A percentile compares a stretch with the other conserved stretches of the same genome.
Conservation (phyloP, 2,329 filamentous ascomycete species). For the Chaetomiaceae sp. region DNA sequence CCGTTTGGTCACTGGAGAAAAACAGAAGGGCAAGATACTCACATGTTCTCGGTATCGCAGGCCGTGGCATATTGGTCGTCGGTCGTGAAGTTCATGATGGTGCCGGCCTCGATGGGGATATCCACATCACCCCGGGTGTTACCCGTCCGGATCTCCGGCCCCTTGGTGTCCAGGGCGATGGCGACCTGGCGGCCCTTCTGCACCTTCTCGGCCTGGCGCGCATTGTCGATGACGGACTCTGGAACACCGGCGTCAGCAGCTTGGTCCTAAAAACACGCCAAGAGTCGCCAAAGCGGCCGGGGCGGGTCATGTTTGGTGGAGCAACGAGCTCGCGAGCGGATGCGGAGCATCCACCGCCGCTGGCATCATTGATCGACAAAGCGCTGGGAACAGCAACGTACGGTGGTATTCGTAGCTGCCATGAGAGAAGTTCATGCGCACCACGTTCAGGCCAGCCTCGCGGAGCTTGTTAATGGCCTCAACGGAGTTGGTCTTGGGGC, state of each 20-base stretch:
- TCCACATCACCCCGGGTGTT: constrained; percentile 72
- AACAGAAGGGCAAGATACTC: constrained; percentile 34
- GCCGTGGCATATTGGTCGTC: constrained; percentile 84
- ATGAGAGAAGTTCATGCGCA: constrained; percentile 99
- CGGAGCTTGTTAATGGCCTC: constrained; percentile 96
- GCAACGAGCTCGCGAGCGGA: constrained; percentile 2
- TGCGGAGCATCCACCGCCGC: constrained; percentile 1
- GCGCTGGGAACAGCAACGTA: constrained; percentile 17
- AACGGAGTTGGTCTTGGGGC: constrained; percentile 97
- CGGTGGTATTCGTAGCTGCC: constrained; percentile 72
- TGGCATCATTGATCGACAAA: background rate
- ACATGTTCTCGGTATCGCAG: constrained; percentile 93
- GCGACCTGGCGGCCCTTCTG: constrained; percentile 82
- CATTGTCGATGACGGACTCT: constrained; percentile 95
- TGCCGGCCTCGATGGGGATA: constrained; percentile 75
- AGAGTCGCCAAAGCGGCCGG: background rate
- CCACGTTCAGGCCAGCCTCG: constrained; percentile 88
- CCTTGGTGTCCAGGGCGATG: constrained; percentile 80
- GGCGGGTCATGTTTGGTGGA: background rate
- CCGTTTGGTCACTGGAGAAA: background rate
- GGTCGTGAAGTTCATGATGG: constrained; percentile 91
- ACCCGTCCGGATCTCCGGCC: constrained; percentile 57
- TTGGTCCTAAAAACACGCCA: constrained; percentile 44
- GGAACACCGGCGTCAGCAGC: constrained; percentile 35
- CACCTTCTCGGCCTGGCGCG: constrained; percentile 75